Conservation (phyloP, 768 basidiomycete genomes). For the Mycena filopes region DNA sequence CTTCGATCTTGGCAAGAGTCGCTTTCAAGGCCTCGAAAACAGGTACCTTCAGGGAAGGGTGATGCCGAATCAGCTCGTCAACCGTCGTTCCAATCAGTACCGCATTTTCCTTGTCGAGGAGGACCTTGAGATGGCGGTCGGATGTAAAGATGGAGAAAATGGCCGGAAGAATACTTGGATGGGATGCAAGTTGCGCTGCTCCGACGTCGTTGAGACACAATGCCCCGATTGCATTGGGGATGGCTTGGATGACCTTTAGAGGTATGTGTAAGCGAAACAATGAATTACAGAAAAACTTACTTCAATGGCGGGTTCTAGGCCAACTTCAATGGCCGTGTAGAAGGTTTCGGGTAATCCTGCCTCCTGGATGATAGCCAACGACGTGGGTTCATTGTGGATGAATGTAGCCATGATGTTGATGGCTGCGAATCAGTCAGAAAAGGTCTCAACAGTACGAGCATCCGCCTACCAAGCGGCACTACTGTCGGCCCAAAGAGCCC, state of each 20-base stretch:
- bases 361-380: constrained; percentile 92
- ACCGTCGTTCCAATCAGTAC: constrained; percentile 88
- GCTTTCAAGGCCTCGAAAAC: constrained; percentile 83
- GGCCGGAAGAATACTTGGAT: constrained; percentile 84
- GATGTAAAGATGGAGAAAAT: constrained; percentile 91
- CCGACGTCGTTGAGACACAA: constrained; percentile 94
- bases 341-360: constrained; percentile 88
- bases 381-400: constrained; percentile 98
- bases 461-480: constrained; percentile 78
- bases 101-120: constrained; percentile 94
- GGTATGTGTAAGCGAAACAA: constrained; percentile 18
- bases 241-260: constrained; percentile 84
- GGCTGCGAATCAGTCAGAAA: constrained; percentile 54
- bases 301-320: constrained; percentile 89
- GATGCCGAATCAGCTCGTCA: constrained; percentile 96
- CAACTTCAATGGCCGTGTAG: constrained; percentile 85
- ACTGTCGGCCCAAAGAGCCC: constrained; percentile 88
- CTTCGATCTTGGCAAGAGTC: constrained; percentile 78
- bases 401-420: constrained; percentile 97
- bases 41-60: constrained; percentile 83
- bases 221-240: constrained; percentile 96
- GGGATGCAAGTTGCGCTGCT: constrained; percentile 79
- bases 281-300: constrained; percentile 49
- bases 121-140: constrained; percentile 81
- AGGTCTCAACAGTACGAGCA: not conserved